Base-by-base conservation (phyloP, 306 rosid species). In the Castanea sativa region DNA sequence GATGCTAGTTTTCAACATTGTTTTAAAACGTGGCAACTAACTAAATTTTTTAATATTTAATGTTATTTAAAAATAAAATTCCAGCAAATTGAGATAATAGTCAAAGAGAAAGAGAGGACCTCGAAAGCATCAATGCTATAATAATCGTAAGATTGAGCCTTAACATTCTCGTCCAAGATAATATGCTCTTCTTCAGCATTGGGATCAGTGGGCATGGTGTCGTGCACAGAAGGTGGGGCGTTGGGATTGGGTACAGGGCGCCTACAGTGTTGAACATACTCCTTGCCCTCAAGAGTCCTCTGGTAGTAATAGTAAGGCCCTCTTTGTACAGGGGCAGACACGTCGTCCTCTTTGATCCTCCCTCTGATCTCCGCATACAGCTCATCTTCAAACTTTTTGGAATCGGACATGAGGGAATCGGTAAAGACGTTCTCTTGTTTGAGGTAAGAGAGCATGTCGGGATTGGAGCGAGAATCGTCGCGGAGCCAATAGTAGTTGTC, bases 401-500 rank as follows among this genome's bases (percentile, higher is more conserved):
- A 85, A 76, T 95, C 95, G 7, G 97, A 81, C 97, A 92, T 91
- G 76, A 87, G 23, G 70, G 87, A 84, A 29, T 91, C 84, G 1
- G 93, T 77, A 75, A 91, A 90, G 18, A 74, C 86, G 81, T 94
- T 94, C 76, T 92, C 97, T 64, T 88, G 89, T 43, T 73, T 65
- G 76, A 94, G 91, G 79, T 94, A 82, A 29, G 90, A 85, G 67
- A 92, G 91, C 15, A 92, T 84, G 9, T 91, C 90, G 1, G 97
- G 86, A 73, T 88, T 61, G 73, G 88, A 81, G 75, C 99, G 94
- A 35, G 97, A 83, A 80, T 94, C 99, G 35, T 94, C 97, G 5
- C 97, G 93, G 49, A 94, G 94, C 97, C 99, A 94, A 38, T 90
- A 92, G 87, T 92, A 92, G 78, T 91, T 85, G 68, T 92, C 99